These are phyloP conservation scores for Glarea lozoyensis DNA, from an alignment of 495 filamentous ascomycete species.

Conservation along the genomic window DNA sequence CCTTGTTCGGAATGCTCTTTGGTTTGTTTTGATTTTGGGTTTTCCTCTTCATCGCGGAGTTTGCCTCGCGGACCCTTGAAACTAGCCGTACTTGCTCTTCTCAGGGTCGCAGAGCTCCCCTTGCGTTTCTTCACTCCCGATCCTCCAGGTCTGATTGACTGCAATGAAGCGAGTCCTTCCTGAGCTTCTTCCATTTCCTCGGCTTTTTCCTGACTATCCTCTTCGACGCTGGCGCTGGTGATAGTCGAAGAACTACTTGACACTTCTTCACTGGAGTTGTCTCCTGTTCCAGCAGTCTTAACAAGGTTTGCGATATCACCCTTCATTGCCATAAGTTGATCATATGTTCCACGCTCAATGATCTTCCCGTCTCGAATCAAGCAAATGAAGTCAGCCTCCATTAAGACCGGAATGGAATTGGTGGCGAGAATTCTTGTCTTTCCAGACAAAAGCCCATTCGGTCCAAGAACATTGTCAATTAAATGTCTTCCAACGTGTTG, in stretches of 20 bases:
- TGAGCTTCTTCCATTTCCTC: slow-evolving; percentile 62
- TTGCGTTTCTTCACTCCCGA: slow-evolving; percentile 40
- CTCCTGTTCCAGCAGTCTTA: slow-evolving; percentile 61
- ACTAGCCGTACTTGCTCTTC: slow-evolving; percentile 84
- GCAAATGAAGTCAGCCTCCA: slow-evolving; percentile 78
- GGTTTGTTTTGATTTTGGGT: slow-evolving; percentile 66
- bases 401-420: slow-evolving; percentile 88
- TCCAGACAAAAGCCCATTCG: slow-evolving; percentile 67
- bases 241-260: slow-evolving; percentile 47
- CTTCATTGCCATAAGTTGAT: slow-evolving; percentile 87
- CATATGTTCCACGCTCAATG: slow-evolving; percentile 80
- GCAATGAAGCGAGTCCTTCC: slow-evolving; percentile 57
- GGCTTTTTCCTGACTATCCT: slow-evolving; percentile 35
- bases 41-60: slow-evolving; percentile 68
- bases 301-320: slow-evolving; percentile 82
- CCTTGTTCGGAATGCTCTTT: slow-evolving; percentile 88
- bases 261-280: slow-evolving; percentile 43
- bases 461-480: slow-evolving; percentile 85
- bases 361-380: slow-evolving; percentile 77
- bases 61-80: slow-evolving; percentile 81
- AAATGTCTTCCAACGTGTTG: slow-evolving; percentile 94
- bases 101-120: slow-evolving; percentile 64
- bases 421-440: slow-evolving; percentile 95
- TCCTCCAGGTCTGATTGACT: slow-evolving; percentile 54
- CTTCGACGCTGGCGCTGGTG: slow-evolving; percentile 34